These are phyloP conservation scores for Cantharellus cinnabarinus DNA, from an alignment of 768 basidiomycete genomes.

Conservation along the genomic window DNA sequence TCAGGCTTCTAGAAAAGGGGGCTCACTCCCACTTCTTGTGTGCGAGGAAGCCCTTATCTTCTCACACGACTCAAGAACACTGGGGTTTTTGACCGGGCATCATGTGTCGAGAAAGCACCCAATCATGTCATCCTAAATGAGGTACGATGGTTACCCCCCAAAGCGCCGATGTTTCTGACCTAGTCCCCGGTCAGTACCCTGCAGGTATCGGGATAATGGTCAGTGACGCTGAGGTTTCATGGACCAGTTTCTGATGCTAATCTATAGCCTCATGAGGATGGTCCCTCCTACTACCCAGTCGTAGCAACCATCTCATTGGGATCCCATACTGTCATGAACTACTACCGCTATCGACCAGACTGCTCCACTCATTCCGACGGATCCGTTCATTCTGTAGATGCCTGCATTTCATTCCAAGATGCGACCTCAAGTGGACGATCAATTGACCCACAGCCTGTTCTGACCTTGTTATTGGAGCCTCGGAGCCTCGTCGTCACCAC, in stretches of 20 bases:
- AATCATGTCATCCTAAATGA: constrained; percentile 89
- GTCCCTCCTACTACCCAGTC: constrained; percentile 67
- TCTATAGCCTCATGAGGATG: constrained; percentile 75
- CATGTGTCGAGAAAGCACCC: constrained; percentile 32
- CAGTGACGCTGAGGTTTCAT: constrained; percentile 8
- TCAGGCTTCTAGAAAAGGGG: constrained; percentile 1
- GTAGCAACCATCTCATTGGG: constrained; percentile 83
- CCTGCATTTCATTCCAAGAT: not conserved
- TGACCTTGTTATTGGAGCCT: constrained; percentile 64
- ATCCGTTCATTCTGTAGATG: not conserved
- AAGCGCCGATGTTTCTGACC: not conserved
- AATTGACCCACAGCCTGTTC: constrained; percentile 43
- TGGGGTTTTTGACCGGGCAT: constrained; percentile 39
- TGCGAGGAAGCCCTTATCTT: constrained; percentile 46
- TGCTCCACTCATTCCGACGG: constrained; percentile 9
- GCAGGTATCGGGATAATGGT: constrained; percentile 91
- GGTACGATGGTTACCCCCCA: constrained; percentile 21
- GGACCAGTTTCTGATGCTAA: not conserved
- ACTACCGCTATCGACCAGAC: constrained; percentile 39
- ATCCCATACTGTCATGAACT: constrained; percentile 66
- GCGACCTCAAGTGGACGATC: constrained; percentile 9
- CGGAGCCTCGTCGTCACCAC: constrained; percentile 68
- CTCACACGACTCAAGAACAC: constrained; percentile 45
- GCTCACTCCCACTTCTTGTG: constrained; percentile 4
- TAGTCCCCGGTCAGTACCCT: constrained; percentile 32